Evolutionary conservation across 2,329 filamentous ascomycete genomes (phyloP).

Genomic region (Huntiella decipiens): DNA sequence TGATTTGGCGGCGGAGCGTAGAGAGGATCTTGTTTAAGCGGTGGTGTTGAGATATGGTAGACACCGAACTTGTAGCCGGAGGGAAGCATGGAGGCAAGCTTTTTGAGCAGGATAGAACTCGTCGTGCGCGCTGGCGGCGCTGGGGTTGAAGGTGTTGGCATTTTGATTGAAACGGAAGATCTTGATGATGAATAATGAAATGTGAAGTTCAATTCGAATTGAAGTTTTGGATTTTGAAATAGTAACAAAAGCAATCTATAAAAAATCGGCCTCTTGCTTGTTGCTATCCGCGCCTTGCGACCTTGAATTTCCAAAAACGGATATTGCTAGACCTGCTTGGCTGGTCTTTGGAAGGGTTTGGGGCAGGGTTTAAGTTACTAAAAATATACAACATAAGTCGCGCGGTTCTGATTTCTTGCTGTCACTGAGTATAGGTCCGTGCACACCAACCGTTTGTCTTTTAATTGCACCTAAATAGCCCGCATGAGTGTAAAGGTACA

Average conservation of each 20-base stretch:
- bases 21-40: slow-evolving; percentile 53
- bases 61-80: slow-evolving; percentile 42
- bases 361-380: too few relatives aligned
- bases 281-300: too few relatives aligned
- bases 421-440: too few relatives aligned
- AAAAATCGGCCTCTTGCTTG: too few relatives aligned
- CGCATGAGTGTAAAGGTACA: too few relatives aligned
- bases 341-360: too few relatives aligned
- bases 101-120: slow-evolving; percentile 17
- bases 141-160: background rate
- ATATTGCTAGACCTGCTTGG: too few relatives aligned
- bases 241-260: background rate
- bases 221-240: background rate
- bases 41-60: slow-evolving; percentile 76
- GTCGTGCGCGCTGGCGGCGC: slow-evolving; percentile 10
- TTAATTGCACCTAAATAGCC: too few relatives aligned
- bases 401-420: too few relatives aligned
- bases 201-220: background rate
- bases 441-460: too few relatives aligned
- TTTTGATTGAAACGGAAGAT: background rate
- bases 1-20: slow-evolving; percentile 59
- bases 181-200: background rate
- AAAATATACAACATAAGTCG: too few relatives aligned
- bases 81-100: slow-evolving; percentile 32
- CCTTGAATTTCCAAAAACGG: too few relatives aligned